A percentile compares a stretch with the other conserved stretches of the same genome.
Evolutionary conservation across 2,329 filamentous ascomycete genomes (phyloP).

Genomic region (Eutypa lata): DNA sequence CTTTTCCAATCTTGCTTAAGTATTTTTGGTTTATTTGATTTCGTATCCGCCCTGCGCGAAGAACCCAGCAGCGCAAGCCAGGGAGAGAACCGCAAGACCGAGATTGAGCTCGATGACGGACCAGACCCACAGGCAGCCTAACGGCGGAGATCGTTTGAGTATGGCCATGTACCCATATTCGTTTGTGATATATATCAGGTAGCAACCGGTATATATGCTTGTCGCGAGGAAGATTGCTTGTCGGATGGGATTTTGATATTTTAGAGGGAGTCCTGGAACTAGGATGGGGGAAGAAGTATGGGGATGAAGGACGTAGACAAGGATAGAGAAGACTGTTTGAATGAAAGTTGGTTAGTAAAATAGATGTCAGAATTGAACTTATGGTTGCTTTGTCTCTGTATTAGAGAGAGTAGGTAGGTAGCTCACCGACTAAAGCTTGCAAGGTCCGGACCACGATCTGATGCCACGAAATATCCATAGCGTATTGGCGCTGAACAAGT

Average conservation of each 20-base stretch:
- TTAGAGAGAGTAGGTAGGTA: not conserved
- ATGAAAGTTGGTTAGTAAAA: slow-evolving; percentile 1
- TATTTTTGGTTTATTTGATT: too few relatives aligned
- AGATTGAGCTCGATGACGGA: slow-evolving; percentile 82
- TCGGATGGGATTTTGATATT: slow-evolving; percentile 45
- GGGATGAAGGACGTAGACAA: slow-evolving; percentile 57
- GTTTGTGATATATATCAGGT: slow-evolving; percentile 80
- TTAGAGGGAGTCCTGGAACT: slow-evolving; percentile 46
- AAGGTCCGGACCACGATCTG: slow-evolving; percentile 50
- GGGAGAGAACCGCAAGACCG: slow-evolving; percentile 56
- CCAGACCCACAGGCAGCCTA: slow-evolving; percentile 93
- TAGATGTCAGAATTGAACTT: not conserved
- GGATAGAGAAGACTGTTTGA: slow-evolving; percentile 47
- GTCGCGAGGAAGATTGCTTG: slow-evolving; percentile 62
- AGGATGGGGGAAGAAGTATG: slow-evolving; percentile 47
- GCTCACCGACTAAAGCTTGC: slow-evolving; percentile 51
- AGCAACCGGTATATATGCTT: slow-evolving; percentile 66
- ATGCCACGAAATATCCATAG: slow-evolving; percentile 60
- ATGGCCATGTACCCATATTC: slow-evolving; percentile 76
- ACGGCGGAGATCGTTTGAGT: slow-evolving; percentile 86
- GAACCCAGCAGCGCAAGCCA: slow-evolving; percentile 43
- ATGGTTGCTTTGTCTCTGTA: not conserved
- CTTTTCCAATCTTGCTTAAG: too few relatives aligned
- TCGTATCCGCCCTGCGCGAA: slow-evolving; percentile 49
- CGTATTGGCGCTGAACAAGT: slow-evolving; percentile 75